Evolutionary conservation across 768 basidiomycete genomes (phyloP), one percentile per base, ranked within the genome.

Genomic region (Amanita inopinata): DNA sequence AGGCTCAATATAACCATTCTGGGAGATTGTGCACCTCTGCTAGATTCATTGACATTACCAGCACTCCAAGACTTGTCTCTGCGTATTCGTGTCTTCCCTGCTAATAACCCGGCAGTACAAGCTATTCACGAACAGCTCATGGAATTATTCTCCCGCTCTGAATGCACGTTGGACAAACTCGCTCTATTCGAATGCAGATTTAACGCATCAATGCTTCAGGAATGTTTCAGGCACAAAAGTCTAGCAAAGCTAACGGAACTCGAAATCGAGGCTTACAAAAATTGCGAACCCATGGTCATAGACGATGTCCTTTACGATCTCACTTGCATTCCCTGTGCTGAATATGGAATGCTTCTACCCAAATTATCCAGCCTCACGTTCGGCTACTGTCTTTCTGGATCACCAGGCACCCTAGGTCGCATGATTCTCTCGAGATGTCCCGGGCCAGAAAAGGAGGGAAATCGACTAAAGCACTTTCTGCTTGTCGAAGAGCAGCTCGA

Each of bases 81-180:
- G 10, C 12, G 10, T 15, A 20, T 24, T 23, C 22, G 34, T 15
- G 15, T 23, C 23, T 15, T 23, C 3, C n/a, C 18, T 8, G 7
- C 7, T 28, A n/a, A 37, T 5, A 18, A 19, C 14, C 12, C 2
- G 7, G 7, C 14, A 22, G n/a, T 17, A 5, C 32, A 22, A 33
- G 2, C 41, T n/a, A n/a, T n/a, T n/a, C n/a, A 43, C 32, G 14
- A 33, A n/a, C 12, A 43, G 9, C 32, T 43, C 12, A 6, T 43
- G n/a, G 22, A 30, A 5, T 17, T 43, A 11, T 35, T 43, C 41
- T 27, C 20, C 22, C 17, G 42, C 12, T 43, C 42, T 10, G 20
- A 43, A 43, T 43, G 42, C 27, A 34, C 27, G 20, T 30, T 43
- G 9, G 34, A 27, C 24, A 32, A 33, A 22, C 23, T 43, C 20